A percentile compares a stretch with the other conserved stretches of the same genome.
These are phyloP conservation scores for Leccinum aurantiacum DNA, from an alignment of 768 basidiomycete genomes.

Conservation along the genomic window DNA sequence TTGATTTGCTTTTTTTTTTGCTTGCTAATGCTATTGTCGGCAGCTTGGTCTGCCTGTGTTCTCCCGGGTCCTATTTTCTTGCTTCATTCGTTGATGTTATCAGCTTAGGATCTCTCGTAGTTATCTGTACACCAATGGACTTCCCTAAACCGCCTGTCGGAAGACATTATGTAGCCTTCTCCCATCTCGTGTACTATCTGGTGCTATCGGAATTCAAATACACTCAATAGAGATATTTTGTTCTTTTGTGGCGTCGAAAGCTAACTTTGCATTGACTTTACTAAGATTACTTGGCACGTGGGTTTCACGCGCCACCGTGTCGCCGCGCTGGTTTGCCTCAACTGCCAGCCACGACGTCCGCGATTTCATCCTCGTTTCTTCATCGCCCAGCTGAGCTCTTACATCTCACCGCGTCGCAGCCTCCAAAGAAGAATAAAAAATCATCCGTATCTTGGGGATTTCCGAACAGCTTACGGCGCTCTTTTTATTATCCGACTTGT, in stretches of 20 bases:
- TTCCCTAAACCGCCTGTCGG: slow-evolving; percentile 19
- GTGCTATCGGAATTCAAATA: slow-evolving; percentile 20
- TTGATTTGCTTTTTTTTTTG: slow-evolving; percentile 15
- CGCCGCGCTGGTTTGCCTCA: neutral
- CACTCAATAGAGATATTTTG: slow-evolving; percentile 18
- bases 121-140: slow-evolving; percentile 35
- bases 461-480: slow-evolving; percentile 9
- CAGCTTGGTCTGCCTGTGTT: slow-evolving; percentile 30
- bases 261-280: slow-evolving; percentile 7
- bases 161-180: slow-evolving; percentile 34
- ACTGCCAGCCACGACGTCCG: neutral
- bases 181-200: slow-evolving; percentile 26
- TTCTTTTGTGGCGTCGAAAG: slow-evolving; percentile 13
- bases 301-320: neutral
- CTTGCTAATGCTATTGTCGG: slow-evolving; percentile 23
- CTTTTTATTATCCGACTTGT: neutral
- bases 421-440: neutral
- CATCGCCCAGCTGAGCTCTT: neutral
- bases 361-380: neutral
- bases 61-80: slow-evolving; percentile 22
- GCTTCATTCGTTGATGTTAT: slow-evolving; percentile 20
- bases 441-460: neutral
- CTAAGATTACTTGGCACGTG: neutral
- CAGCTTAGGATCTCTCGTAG: slow-evolving; percentile 32
- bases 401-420: neutral